Conservation (phyloP, 768 basidiomycete species). For the Leccinum barrowsii region DNA sequence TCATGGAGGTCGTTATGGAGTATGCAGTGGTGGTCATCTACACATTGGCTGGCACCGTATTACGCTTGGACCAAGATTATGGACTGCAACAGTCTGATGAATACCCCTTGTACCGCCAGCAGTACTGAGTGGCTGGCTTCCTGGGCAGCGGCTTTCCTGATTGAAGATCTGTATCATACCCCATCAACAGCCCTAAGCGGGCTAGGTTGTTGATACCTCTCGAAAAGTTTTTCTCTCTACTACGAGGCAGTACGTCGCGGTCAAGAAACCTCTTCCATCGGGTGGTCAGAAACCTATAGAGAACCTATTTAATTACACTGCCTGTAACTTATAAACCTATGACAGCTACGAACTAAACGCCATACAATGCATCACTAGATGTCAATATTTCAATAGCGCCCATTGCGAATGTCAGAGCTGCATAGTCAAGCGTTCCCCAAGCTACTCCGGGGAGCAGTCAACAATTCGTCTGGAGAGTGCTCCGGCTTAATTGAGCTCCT, state of each 20-base stretch:
- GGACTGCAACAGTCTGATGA: constrained; percentile 21
- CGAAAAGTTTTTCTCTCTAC: not conserved
- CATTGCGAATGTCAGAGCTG: constrained; percentile 51
- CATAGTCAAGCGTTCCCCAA: constrained; percentile 75
- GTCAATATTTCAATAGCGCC: not conserved
- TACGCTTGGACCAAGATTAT: constrained; percentile 34
- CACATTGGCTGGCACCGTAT: constrained; percentile 24
- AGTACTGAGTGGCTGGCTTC: constrained; percentile 15
- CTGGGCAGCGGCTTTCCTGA: not conserved
- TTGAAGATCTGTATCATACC: not conserved
- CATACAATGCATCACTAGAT: not conserved
- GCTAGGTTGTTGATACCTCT: not conserved
- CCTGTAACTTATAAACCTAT: not conserved
- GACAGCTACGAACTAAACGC: not conserved
- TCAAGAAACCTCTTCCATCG: not conserved
- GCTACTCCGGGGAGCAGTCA: constrained; percentile 36
- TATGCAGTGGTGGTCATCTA: constrained; percentile 48
- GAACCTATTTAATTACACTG: not conserved
- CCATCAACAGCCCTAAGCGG: not conserved
- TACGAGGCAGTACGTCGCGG: not conserved
- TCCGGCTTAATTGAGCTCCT: constrained; percentile 81
- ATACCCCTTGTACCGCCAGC: constrained; percentile 35
- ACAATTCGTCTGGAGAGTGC: constrained; percentile 46
- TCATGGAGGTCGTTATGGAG: constrained; percentile 62
- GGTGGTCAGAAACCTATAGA: not conserved